phyloP scores from a whole-genome alignment of 768 basidiomycete species.

The Asterophora lycoperdoides region DNA sequence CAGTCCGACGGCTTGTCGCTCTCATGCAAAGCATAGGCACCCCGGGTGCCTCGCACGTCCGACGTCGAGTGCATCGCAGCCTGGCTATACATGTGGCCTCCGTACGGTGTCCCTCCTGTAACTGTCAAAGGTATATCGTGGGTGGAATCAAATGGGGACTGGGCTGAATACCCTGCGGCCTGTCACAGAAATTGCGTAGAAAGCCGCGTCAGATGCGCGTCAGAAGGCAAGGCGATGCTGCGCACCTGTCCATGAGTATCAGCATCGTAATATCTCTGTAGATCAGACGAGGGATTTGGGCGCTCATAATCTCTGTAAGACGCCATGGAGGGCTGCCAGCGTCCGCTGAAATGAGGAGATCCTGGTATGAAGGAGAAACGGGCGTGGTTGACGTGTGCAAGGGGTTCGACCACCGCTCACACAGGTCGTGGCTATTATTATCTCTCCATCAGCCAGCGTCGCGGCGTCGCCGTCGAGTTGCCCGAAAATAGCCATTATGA shows the following conservation, averaged over 20 bases:
- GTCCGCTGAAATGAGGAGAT: not conserved
- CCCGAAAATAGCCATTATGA: constrained; percentile 2
- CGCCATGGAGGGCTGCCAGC: constrained; percentile 5
- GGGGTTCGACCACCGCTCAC: not conserved
- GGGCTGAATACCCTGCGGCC: constrained; percentile 6
- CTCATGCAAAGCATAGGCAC: constrained; percentile 8
- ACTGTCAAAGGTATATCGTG: constrained; percentile 16
- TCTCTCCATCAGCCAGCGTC: not conserved
- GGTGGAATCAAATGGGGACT: constrained; percentile 16
- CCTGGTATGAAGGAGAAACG: not conserved
- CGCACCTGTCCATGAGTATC: constrained; percentile 14
- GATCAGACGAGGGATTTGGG: constrained; percentile 15
- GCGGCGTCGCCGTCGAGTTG: not conserved
- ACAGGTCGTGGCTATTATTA: constrained; percentile 1
- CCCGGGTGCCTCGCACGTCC: constrained; percentile 8
- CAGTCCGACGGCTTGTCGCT: constrained; percentile 17
- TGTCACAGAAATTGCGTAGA: no score
- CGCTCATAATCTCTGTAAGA: constrained; percentile 14
- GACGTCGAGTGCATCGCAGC: constrained; percentile 14
- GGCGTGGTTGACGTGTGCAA: not conserved
- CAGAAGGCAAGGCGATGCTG: constrained; percentile 1
- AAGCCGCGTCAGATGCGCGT: not conserved
- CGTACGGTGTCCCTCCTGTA: constrained; percentile 8
- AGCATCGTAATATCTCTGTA: constrained; percentile 16
- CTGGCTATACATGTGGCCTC: constrained; percentile 18